phyloP scores from a whole-genome alignment of 768 basidiomycete species.

The Termitomyces eurrhizus region DNA sequence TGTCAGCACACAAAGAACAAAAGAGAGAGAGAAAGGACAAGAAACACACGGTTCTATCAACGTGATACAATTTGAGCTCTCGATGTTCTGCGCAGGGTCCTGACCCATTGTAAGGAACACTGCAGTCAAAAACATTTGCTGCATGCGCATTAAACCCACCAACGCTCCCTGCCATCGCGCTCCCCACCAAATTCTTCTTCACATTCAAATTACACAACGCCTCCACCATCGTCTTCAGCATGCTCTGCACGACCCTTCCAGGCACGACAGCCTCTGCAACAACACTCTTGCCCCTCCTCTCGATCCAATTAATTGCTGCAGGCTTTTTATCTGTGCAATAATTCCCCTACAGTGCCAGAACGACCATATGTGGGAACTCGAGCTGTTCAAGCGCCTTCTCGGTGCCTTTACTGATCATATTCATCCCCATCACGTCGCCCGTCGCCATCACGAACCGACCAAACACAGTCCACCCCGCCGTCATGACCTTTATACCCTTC shows the following conservation, averaged over 20 bases:
- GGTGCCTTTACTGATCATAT: slow-evolving; percentile 99
- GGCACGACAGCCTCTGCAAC: slow-evolving; percentile 95
- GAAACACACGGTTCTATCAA: slow-evolving; percentile 98
- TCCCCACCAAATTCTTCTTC: no score
- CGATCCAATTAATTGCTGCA: slow-evolving; percentile 99
- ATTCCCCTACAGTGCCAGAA: slow-evolving; percentile 91
- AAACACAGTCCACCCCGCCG: slow-evolving; percentile 92
- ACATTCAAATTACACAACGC: no score
- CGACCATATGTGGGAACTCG: slow-evolving; percentile 87
- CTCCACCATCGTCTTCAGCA: no score
- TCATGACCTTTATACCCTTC: slow-evolving; percentile 77
- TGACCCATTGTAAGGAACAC: slow-evolving; percentile 96
- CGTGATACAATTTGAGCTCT: slow-evolving; percentile 98
- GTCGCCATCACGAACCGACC: slow-evolving; percentile 93
- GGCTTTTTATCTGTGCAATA: slow-evolving; percentile 99
- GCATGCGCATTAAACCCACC: no score
- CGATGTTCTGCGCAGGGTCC: slow-evolving; percentile 98
- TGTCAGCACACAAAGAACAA: not conserved
- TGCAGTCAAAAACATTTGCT: slow-evolving; percentile 97
- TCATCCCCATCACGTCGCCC: slow-evolving; percentile 99
- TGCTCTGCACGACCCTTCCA: slow-evolving; percentile 85
- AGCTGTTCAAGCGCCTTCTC: slow-evolving; percentile 85
- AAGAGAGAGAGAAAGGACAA: slow-evolving; percentile 22
- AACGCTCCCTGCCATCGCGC: no score
- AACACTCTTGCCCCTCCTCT: slow-evolving; percentile 96